Conservation (phyloP, 2,329 filamentous ascomycete species). For the Thielaviopsis populi region DNA sequence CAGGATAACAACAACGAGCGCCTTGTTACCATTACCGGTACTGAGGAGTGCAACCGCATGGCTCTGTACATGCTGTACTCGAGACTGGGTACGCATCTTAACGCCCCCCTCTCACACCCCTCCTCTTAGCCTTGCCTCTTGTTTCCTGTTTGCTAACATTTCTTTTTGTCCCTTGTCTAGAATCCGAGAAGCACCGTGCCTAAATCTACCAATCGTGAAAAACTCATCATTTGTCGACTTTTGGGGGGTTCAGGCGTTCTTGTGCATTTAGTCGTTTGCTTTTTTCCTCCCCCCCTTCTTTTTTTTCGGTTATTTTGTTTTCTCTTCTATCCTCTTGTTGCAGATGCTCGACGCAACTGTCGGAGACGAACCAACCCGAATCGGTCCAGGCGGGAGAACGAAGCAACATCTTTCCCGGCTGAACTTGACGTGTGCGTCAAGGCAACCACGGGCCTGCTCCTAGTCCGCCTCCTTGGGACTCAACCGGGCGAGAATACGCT, state of each 20-base stretch:
- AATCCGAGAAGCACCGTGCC: constrained; percentile 33
- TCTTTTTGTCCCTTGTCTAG: constrained; percentile 22
- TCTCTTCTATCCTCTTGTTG: neutral
- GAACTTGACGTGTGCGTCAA: neutral
- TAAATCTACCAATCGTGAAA: constrained; percentile 19
- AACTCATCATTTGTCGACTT: neutral
- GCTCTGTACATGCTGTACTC: constrained; percentile 99
- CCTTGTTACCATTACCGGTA: constrained; percentile 91
- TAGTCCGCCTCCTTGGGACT: neutral
- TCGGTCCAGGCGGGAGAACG: neutral
- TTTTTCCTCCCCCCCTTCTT: constrained; percentile 3
- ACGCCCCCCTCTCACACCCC: no score
- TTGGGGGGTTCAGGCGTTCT: constrained; percentile 16
- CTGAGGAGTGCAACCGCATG: constrained; percentile 98
- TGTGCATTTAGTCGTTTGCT: constrained; percentile 15
- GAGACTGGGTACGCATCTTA: constrained; percentile 60
- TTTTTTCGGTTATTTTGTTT: neutral
- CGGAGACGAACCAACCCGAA: neutral
- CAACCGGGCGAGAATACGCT: neutral
- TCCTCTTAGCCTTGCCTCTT: neutral
- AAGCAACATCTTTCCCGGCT: neutral
- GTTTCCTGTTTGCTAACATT: neutral
- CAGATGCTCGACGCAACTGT: neutral
- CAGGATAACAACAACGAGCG: constrained; percentile 98
- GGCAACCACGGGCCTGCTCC: neutral